phyloP scores from a whole-genome alignment of 495 filamentous ascomycete genomes.

The Oidiodendron maius region DNA sequence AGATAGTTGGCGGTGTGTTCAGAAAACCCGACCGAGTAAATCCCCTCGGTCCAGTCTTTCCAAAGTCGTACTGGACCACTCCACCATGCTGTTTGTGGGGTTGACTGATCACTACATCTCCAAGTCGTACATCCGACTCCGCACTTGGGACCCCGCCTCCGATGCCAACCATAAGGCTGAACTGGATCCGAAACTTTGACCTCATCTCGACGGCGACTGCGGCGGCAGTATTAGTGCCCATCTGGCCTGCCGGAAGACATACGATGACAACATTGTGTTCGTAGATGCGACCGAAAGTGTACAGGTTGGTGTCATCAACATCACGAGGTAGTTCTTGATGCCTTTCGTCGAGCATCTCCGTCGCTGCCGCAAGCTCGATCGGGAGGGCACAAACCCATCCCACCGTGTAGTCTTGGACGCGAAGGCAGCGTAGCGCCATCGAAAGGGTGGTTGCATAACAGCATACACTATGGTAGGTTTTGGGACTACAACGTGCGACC shows the following conservation, averaged over 20 bases:
- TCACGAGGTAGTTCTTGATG: not conserved
- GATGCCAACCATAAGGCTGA: slow-evolving; percentile 41
- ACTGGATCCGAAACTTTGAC: slow-evolving; percentile 33
- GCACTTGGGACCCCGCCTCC: slow-evolving; percentile 32
- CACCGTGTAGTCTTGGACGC: slow-evolving; percentile 34
- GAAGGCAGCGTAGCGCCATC: not conserved
- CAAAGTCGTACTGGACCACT: too few species aligned
- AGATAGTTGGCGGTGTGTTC: slow-evolving; percentile 24
- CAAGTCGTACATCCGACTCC: slow-evolving; percentile 19
- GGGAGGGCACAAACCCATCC: slow-evolving; percentile 45
- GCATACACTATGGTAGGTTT: not conserved
- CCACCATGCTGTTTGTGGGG: not conserved
- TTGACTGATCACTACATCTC: too few species aligned
- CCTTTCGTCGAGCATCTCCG: slow-evolving; percentile 39
- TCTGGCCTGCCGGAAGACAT: slow-evolving; percentile 30
- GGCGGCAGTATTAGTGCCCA: slow-evolving; percentile 31
- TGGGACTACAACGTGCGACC: not conserved
- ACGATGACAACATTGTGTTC: slow-evolving; percentile 37
- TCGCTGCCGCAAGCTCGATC: slow-evolving; percentile 37
- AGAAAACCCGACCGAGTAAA: slow-evolving; percentile 2
- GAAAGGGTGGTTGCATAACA: not conserved
- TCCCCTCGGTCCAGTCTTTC: slow-evolving; percentile 7
- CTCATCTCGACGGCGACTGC: slow-evolving; percentile 29
- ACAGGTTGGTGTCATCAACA: slow-evolving; percentile 26
- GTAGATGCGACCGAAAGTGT: slow-evolving; percentile 30